Base-by-base conservation (phyloP, 2,329 filamentous ascomycete genomes). In the Fusarium globosum region DNA sequence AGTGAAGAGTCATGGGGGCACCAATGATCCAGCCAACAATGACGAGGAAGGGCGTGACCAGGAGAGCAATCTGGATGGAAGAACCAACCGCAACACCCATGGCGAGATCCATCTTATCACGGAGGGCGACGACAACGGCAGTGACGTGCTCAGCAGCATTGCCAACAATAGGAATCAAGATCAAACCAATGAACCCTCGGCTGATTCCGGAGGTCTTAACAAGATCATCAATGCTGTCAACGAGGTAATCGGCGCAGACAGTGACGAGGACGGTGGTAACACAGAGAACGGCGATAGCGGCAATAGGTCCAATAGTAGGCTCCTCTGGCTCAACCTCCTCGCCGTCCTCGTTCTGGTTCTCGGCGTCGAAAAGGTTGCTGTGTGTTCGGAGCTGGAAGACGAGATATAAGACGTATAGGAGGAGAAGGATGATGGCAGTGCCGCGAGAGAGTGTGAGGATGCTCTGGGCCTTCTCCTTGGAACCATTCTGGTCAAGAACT, bases 121-220 rank as follows among this genome's bases (percentile, higher is more conserved):
- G 92, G 72, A 91, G 86, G 1, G 93, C 93, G 33, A 95, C 93
- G 36, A 95, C 91, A 23, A 94, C 91, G 23, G 93, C 93, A 2
- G 93, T 95, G 43, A 95, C 93, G 78, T 95, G 93, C 81, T 95
- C 93, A 6, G 93, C 93, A 5, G 93, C 93, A 77, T 95, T 95
- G 48, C 93, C 93, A 38, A 95, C 93, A 73, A 95, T 94, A 7
- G 93, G 93, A 55, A 95, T 92, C 26, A 95, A 84, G 56, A 95
- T 93, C 55, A 95, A 85, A 85, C 93, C 93, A 76, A 95, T 94
- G 76, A 95, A 95, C 3, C 91, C 94, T 82, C 93, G 93, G 85
- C 91, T 94, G 80, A 95, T 93, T 68, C 91, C 88, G 5, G 90
- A 90, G 48, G 86, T 90, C 74, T 90, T 86, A 30, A 94, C 93